Evolutionary conservation across 129 eudicot genomes (phyloP).

Genomic region (Pittosporum tobira): DNA sequence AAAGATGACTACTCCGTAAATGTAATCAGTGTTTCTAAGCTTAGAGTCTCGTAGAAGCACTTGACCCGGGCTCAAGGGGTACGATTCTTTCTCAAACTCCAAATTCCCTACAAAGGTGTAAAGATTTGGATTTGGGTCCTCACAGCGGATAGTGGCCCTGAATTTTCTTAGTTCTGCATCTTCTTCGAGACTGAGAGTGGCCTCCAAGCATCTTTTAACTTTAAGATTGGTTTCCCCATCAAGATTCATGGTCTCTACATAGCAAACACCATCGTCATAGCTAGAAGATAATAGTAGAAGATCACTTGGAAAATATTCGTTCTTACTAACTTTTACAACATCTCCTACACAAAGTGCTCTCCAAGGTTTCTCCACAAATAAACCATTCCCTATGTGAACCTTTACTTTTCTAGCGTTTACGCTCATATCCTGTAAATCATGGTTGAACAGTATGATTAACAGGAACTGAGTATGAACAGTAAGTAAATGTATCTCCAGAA

Average conservation of each 20-base stretch:
- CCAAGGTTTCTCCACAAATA: slow-evolving; percentile 32
- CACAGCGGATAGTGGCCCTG: slow-evolving; percentile 33
- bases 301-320: slow-evolving; percentile 48
- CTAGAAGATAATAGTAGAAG: slow-evolving; percentile 39
- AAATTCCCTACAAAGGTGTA: slow-evolving; percentile 47
- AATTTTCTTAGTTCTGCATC: slow-evolving; percentile 22
- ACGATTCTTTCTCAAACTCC: slow-evolving; percentile 28
- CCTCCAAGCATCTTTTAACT: slow-evolving; percentile 44
- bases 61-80: slow-evolving; percentile 30
- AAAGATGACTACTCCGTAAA: slow-evolving; percentile 40
- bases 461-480: no score
- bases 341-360: slow-evolving; percentile 40
- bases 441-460: background rate
- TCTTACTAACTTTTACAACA: slow-evolving; percentile 34
- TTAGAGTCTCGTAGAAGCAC: slow-evolving; percentile 46
- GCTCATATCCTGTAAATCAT: slow-evolving; percentile 28
- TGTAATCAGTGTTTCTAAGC: slow-evolving; percentile 42
- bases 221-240: slow-evolving; percentile 54
- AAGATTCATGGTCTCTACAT: slow-evolving; percentile 50
- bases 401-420: slow-evolving; percentile 46
- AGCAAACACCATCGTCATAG: slow-evolving; percentile 49
- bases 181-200: slow-evolving; percentile 29
- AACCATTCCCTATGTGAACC: slow-evolving; percentile 36
- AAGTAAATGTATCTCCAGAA: no score
- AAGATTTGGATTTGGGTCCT: slow-evolving; percentile 48